These are phyloP conservation scores for Phaeoacremonium minimum DNA, from an alignment of 2,329 filamentous ascomycete genomes.

Conservation along the genomic window DNA sequence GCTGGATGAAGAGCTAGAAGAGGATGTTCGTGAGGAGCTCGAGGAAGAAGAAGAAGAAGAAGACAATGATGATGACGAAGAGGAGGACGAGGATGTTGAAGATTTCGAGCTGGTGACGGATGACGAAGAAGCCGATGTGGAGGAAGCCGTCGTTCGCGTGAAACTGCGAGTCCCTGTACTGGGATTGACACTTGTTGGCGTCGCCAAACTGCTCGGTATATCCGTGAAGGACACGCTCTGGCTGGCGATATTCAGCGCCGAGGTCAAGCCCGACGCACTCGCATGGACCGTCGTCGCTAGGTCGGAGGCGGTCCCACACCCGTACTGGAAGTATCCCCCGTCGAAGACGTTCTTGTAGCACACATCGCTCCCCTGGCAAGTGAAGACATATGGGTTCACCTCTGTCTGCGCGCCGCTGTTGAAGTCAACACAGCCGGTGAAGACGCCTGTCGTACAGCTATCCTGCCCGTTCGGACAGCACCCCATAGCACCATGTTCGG, in stretches of 20 bases:
- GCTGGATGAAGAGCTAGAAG: conserved; percentile 7
- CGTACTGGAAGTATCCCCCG: conserved; percentile 52
- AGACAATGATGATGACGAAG: conserved; percentile 8
- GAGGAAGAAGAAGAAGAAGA: conserved; percentile 6
- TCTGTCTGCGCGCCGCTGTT: conserved; percentile 45
- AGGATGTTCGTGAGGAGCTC: conserved; percentile 2
- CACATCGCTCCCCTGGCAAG: conserved; percentile 44
- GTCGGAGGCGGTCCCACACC: conserved; percentile 46
- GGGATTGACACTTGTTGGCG: conserved; percentile 35
- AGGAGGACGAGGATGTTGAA: conserved; percentile 9
- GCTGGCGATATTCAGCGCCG: conserved; percentile 28
- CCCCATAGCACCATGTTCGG: conserved; percentile 42
- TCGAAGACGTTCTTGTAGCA: conserved; percentile 54
- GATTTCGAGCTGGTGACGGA: conserved; percentile 12
- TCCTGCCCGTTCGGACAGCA: conserved; percentile 49
- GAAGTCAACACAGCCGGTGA: conserved; percentile 51
- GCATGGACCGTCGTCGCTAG: conserved; percentile 44
- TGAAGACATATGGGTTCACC: conserved; percentile 52
- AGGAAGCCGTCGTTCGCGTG: conserved; percentile 5
- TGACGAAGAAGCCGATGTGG: conserved; percentile 8
- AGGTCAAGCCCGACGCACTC: conserved; percentile 37
- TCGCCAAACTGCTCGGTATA: conserved; percentile 28
- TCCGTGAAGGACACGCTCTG: conserved; percentile 36
- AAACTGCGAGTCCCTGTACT: conserved; percentile 11
- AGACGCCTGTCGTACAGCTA: conserved; percentile 50